These are phyloP conservation scores for Hygrocybe punicea DNA, from an alignment of 768 basidiomycete species.

Conservation along the genomic window DNA sequence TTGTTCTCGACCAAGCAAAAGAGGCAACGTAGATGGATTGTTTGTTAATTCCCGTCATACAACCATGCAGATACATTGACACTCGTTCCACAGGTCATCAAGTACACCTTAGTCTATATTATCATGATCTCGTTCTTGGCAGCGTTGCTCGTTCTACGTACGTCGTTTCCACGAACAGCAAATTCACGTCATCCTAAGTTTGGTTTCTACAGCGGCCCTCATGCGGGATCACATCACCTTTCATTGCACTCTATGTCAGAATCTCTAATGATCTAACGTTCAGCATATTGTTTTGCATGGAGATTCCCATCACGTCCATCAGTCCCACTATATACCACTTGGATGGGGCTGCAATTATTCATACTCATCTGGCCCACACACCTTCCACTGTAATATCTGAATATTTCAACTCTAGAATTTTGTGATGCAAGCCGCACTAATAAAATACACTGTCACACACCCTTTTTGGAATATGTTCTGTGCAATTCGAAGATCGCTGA, in stretches of 20 bases:
- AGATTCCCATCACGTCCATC: background rate
- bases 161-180: conserved; percentile 31
- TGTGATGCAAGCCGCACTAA: too few species aligned
- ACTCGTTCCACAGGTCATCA: conserved; percentile 53
- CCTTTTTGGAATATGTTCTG: too few species aligned
- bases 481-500: too few species aligned
- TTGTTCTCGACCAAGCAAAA: conserved; percentile 94
- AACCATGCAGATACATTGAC: conserved; percentile 7
- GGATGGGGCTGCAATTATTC: background rate
- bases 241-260: conserved; percentile 80
- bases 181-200: conserved; percentile 12
- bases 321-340: background rate
- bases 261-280: conserved; percentile 62
- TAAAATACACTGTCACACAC: too few species aligned
- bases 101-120: conserved; percentile 81
- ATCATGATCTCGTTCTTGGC: conserved; percentile 72
- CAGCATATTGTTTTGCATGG: conserved; percentile 9
- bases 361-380: background rate
- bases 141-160: conserved; percentile 80
- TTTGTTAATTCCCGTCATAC: conserved; percentile 32
- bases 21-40: conserved; percentile 88
- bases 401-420: background rate
- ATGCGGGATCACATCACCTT: conserved; percentile 80
- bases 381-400: background rate
- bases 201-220: conserved; percentile 54